Evolutionary conservation across 2,329 filamentous ascomycete genomes (phyloP).

Genomic region (Massarina eburnea): DNA sequence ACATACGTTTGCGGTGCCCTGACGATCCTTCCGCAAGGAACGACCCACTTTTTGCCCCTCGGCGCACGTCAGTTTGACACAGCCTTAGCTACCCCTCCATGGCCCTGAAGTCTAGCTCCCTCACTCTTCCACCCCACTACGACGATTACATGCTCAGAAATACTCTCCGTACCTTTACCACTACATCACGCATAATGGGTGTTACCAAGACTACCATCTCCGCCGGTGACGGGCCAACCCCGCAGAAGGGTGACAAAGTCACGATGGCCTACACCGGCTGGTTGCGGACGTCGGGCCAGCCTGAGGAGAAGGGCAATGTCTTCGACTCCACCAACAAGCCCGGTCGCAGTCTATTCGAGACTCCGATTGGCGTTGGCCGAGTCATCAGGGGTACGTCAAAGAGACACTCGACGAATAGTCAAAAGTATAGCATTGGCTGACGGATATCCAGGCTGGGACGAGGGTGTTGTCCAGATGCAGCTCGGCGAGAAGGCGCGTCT

Average conservation of each 20-base stretch:
- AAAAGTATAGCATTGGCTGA: not conserved
- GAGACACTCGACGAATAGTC: not conserved
- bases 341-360: slow-evolving; percentile 73
- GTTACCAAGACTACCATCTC: slow-evolving; percentile 31
- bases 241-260: slow-evolving; percentile 29
- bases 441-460: slow-evolving; percentile 47
- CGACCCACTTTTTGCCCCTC: not conserved
- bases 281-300: slow-evolving; percentile 19
- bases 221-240: slow-evolving; percentile 32
- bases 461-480: slow-evolving; percentile 75
- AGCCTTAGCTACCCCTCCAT: not conserved
- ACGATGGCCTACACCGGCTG: slow-evolving; percentile 39
- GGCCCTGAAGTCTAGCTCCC: not conserved
- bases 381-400: slow-evolving; percentile 75
- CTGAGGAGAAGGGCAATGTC: slow-evolving; percentile 33
- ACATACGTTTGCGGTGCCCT: not conserved
- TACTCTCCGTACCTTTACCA: slow-evolving; percentile 1
- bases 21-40: not conserved
- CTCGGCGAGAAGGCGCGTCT: slow-evolving; percentile 86
- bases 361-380: slow-evolving; percentile 74
- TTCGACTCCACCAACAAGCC: slow-evolving; percentile 76
- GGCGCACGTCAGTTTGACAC: not conserved
- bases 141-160: slow-evolving; percentile 2
- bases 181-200: slow-evolving; percentile 24
- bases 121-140: slow-evolving; percentile 14